phyloP scores from a whole-genome alignment of 805 yeast species.

The Diddensiella santjacobensis region DNA sequence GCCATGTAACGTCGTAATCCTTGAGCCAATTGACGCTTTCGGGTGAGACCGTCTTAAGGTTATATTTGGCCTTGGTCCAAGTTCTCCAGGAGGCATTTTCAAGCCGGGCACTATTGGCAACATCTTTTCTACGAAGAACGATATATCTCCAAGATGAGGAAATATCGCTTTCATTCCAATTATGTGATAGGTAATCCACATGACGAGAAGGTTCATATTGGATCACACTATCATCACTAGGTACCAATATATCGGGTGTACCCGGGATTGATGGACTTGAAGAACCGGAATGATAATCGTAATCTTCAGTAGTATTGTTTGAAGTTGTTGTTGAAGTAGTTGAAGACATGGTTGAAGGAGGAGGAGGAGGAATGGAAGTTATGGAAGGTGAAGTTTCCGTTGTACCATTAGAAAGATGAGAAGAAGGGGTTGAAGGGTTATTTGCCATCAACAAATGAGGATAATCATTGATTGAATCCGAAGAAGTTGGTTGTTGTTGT shows the following conservation, averaged over 20 bases:
- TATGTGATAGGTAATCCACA: conserved; percentile 91
- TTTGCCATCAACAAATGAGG: conserved; percentile 21
- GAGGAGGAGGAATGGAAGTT: conserved; percentile 5
- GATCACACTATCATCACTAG: conserved; percentile 70
- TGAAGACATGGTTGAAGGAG: not conserved
- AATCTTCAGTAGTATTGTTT: conserved; percentile 10
- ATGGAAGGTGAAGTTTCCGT: not conserved
- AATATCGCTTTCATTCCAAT: conserved; percentile 93
- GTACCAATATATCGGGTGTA: conserved; percentile 22
- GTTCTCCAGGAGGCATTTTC: conserved; percentile 93
- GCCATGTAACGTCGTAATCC: conserved; percentile 96
- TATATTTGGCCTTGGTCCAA: conserved; percentile 78
- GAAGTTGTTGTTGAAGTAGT: not conserved
- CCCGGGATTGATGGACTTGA: conserved; percentile 22
- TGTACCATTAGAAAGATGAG: not conserved
- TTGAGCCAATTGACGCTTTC: conserved; percentile 93
- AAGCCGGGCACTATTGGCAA: conserved; percentile 74
- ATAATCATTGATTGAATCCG: conserved; percentile 23
- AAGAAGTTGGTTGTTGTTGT: conserved; percentile 33
- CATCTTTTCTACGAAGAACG: conserved; percentile 73
- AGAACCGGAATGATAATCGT: conserved; percentile 9
- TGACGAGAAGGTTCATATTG: conserved; percentile 79
- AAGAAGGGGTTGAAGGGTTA: not conserved
- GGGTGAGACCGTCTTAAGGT: conserved; percentile 76
- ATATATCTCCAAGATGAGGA: conserved; percentile 95